Evolutionary conservation across 208 protist species (phyloP).

Genomic region (Acanthamoeba culbertsoni): DNA sequence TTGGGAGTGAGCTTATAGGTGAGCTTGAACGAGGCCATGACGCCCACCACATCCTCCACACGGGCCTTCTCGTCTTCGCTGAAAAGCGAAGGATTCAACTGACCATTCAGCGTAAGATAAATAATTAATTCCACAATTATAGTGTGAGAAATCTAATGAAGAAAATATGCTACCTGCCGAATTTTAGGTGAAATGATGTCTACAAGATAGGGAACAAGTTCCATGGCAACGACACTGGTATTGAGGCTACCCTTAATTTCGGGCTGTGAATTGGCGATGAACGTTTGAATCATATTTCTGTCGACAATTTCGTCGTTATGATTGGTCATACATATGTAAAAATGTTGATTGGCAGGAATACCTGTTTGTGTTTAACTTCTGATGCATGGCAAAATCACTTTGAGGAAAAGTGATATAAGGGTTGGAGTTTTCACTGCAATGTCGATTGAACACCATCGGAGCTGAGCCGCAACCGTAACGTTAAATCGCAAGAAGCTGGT

Average conservation of each 20-base stretch:
- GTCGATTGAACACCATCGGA: not conserved
- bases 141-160: no score
- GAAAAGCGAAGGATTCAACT: not conserved
- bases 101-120: not conserved
- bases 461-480: not conserved
- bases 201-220: not conserved
- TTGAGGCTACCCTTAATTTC: not conserved
- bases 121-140: not conserved
- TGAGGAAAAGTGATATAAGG: not conserved
- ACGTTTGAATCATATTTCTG: slow-evolving; percentile 23
- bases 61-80: not conserved
- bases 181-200: slow-evolving; percentile 51
- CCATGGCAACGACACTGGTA: not conserved
- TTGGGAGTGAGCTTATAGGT: not conserved
- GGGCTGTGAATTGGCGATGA: not conserved
- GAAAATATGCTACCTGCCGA: not conserved
- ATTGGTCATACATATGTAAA: no score
- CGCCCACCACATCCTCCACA: not conserved
- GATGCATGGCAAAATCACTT: not conserved
- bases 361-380: not conserved
- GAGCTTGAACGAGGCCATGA: not conserved
- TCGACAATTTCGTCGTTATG: not conserved
- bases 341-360: no score
- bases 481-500: not conserved
- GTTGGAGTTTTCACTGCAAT: slow-evolving; percentile 20